phyloP scores from a whole-genome alignment of 1,284 basidiomycete species.

The Cryptococcus sp. region DNA sequence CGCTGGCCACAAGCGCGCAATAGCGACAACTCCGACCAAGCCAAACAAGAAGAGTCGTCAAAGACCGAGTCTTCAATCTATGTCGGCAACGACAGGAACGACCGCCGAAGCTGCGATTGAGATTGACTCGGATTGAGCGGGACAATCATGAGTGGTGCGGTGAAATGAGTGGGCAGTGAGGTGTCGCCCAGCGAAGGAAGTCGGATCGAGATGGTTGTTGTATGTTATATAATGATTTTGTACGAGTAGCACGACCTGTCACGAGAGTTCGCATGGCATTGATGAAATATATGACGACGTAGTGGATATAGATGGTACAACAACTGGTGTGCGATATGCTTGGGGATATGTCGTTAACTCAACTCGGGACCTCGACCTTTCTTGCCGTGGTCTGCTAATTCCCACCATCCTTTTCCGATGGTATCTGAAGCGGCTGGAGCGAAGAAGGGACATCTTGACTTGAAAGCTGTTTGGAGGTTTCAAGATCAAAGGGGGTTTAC shows the following conservation, averaged over 20 bases:
- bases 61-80: too few species aligned
- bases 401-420: constrained; percentile 72
- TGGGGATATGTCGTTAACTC: too few species aligned
- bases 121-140: neutral
- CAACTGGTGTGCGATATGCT: too few species aligned
- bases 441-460: constrained; percentile 79
- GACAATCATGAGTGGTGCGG: too few species aligned
- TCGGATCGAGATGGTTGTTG: too few species aligned
- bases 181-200: too few species aligned
- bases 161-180: too few species aligned
- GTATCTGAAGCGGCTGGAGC: constrained; percentile 64
- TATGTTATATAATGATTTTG: too few species aligned
- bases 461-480: constrained; percentile 65
- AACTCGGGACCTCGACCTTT: constrained; percentile 26
- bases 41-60: neutral
- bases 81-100: too few species aligned
- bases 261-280: neutral
- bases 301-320: too few species aligned
- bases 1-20: too few species aligned
- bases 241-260: too few species aligned
- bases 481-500: neutral
- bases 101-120: neutral
- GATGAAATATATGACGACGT: neutral
- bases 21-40: neutral
- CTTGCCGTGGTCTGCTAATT: constrained; percentile 50